Evolutionary conservation across 495 filamentous ascomycete species (phyloP).

Genomic region (Filosporella fistucella): DNA sequence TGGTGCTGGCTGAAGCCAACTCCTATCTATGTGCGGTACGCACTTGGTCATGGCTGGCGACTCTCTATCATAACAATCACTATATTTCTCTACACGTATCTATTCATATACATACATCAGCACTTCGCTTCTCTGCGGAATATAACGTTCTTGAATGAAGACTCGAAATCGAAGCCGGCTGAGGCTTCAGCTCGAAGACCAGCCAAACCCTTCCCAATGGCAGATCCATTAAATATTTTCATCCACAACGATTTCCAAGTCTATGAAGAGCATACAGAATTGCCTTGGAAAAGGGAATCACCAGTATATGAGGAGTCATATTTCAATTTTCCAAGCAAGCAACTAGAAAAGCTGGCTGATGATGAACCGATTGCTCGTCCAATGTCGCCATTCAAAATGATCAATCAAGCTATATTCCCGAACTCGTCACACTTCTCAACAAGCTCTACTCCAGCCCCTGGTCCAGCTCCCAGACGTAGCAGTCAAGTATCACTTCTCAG

Average conservation of each 20-base stretch:
- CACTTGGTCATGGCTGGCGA: constrained; percentile 5
- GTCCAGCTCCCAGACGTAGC: not conserved
- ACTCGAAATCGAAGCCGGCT: no score
- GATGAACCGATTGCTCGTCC: not conserved
- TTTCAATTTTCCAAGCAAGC: not conserved
- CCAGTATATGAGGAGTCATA: not conserved
- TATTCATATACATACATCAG: constrained; percentile 1
- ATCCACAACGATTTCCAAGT: not conserved
- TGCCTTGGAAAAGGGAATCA: not conserved
- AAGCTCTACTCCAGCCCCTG: not conserved
- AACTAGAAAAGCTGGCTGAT: not conserved
- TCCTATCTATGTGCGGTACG: not conserved
- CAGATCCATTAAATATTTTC: no score
- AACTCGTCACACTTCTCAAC: not conserved
- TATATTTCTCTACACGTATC: constrained; percentile 4
- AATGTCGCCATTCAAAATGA: not conserved
- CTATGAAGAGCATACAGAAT: not conserved
- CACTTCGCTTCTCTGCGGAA: constrained; percentile 2
- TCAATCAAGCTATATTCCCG: not conserved
- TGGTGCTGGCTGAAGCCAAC: constrained; percentile 4
- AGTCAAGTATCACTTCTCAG: not conserved
- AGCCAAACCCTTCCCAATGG: no score
- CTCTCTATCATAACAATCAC: constrained; percentile 1
- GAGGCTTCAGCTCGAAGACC: no score
- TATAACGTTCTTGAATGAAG: constrained; percentile 13